Conservation (phyloP, 2,329 filamentous ascomycete genomes). For the Cercospora canescens region DNA sequence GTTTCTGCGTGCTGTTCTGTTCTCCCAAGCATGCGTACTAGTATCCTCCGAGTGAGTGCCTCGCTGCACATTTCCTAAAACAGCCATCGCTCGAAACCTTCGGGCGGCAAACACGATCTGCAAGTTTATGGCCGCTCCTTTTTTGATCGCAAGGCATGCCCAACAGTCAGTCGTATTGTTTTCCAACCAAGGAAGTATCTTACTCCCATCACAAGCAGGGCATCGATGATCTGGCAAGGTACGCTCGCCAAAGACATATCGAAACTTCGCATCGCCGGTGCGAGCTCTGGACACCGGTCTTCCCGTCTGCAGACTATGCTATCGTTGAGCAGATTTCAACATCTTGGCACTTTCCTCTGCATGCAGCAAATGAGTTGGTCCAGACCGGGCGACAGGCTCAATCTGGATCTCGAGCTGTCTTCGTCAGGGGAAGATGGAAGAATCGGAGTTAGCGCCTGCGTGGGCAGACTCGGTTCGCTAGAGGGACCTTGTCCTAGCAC, state of each 20-base stretch:
- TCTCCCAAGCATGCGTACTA: background rate
- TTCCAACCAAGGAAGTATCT: background rate
- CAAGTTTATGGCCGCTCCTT: background rate
- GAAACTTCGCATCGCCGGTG: background rate
- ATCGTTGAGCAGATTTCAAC: background rate
- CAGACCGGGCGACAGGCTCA: background rate
- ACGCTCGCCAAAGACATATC: background rate
- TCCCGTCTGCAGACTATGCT: background rate
- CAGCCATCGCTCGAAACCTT: background rate
- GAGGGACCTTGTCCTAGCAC: background rate
- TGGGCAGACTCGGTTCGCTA: background rate
- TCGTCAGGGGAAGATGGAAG: background rate
- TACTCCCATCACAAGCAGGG: background rate
- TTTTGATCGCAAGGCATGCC: background rate
- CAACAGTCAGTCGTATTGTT: background rate
- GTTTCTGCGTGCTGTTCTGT: background rate
- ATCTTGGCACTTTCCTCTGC: background rate
- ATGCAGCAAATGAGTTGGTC: background rate
- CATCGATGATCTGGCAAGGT: background rate
- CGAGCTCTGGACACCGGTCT: background rate
- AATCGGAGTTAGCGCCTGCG: background rate
- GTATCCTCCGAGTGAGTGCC: background rate
- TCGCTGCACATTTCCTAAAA: background rate
- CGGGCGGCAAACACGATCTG: background rate
- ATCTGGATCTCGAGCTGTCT: background rate